Percentiles rank a stretch among this genome's conserved stretches.
phyloP scores from a whole-genome alignment of 2,329 filamentous ascomycete genomes.

The Penicillium polonicum region DNA sequence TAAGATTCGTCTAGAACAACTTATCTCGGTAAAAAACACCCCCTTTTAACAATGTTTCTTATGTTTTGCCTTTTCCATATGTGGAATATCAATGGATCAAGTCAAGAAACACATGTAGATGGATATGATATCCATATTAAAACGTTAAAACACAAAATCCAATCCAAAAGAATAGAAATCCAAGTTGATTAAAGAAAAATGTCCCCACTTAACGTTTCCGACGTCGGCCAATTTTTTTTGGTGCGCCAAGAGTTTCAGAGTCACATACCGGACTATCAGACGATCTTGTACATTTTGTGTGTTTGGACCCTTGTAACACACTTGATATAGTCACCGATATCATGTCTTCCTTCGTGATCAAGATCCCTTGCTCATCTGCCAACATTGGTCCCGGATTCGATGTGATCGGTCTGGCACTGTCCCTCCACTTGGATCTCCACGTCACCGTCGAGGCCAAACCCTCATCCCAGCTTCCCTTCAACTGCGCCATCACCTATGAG shows the following conservation, averaged over 20 bases:
- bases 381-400: constrained; percentile 98
- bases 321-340: constrained; percentile 8
- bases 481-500: constrained; percentile 90
- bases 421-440: constrained; percentile 85
- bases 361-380: constrained; percentile 89
- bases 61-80: not conserved
- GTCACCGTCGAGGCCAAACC: constrained; percentile 68
- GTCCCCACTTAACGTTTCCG: constrained; percentile 17
- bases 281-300: not conserved
- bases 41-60: not conserved
- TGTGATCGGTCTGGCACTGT: constrained; percentile 89
- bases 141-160: not conserved
- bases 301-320: not conserved
- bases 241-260: constrained; percentile 25
- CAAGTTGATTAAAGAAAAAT: not conserved
- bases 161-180: not conserved
- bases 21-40: not conserved
- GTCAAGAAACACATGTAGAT: not conserved
- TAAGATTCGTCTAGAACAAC: not conserved
- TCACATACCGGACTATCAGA: constrained; percentile 11
- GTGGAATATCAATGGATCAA: not conserved
- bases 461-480: constrained; percentile 37
- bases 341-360: constrained; percentile 62
- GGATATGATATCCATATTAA: not conserved
- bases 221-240: constrained; percentile 25